Percentiles rank a stretch among this genome's conserved stretches.
Conservation (phyloP, 331 rosid genomes). For the Pyrus hybrid region DNA sequence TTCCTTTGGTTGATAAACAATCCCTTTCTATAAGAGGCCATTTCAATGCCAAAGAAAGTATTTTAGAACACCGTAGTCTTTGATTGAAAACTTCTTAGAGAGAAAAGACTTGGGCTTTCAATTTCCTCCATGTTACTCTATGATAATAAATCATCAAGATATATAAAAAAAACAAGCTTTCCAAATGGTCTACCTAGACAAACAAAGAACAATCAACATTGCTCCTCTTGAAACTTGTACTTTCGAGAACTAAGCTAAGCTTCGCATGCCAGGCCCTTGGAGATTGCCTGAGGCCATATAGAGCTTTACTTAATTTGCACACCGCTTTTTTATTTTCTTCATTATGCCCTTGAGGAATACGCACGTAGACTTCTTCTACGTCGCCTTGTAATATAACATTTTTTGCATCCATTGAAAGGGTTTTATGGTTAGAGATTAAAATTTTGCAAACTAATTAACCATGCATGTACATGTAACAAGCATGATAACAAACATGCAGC, state of each 20-base stretch:
- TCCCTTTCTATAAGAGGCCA: background rate
- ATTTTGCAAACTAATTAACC: too few species aligned
- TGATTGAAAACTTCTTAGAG: background rate
- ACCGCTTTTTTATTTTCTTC: too few species aligned
- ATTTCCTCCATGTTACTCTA: background rate
- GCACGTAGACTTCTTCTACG: too few species aligned
- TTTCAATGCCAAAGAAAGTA: background rate
- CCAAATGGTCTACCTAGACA: background rate
- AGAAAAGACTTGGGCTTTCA: background rate
- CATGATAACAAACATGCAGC: too few species aligned
- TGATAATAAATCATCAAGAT: background rate
- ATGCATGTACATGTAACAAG: too few species aligned
- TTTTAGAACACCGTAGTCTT: background rate
- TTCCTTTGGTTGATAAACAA: background rate
- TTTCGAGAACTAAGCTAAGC: background rate
- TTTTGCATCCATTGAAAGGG: too few species aligned
- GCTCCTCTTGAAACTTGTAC: too few species aligned
- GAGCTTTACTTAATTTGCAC: background rate
- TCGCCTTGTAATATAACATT: too few species aligned
- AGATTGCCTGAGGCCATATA: background rate
- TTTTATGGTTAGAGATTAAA: too few species aligned
- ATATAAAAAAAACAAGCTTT: background rate
- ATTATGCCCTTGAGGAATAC: too few species aligned
- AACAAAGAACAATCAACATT: background rate
- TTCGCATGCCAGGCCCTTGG: background rate